Conservation (phyloP, 257 asterid species). For the Avicennia marina region DNA sequence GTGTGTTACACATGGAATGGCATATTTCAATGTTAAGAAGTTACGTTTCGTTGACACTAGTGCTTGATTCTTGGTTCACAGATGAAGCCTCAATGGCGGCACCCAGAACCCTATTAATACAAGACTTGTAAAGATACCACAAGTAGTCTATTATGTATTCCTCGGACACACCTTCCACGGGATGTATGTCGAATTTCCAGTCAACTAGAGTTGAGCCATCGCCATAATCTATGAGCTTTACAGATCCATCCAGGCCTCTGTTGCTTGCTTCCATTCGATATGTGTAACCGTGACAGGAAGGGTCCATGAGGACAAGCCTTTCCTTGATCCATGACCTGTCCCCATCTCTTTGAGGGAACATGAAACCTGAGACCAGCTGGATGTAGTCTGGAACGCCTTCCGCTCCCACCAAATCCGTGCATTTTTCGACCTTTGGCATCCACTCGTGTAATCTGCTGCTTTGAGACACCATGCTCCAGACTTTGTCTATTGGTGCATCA, state of each 20-base stretch:
- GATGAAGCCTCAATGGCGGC: too few species aligned
- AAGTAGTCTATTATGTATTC: too few species aligned
- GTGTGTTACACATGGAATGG: too few species aligned
- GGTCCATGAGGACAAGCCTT: conserved; percentile 33
- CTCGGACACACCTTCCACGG: conserved; percentile 42
- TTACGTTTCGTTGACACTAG: too few species aligned
- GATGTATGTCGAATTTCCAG: conserved; percentile 62
- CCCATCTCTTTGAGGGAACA: conserved; percentile 62
- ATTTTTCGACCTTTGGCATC: conserved; percentile 69
- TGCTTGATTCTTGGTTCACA: too few species aligned
- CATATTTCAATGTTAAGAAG: too few species aligned
- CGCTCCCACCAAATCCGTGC: conserved; percentile 41
- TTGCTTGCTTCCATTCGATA: too few species aligned
- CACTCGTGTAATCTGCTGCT: conserved; percentile 46
- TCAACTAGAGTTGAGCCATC: conserved; percentile 45
- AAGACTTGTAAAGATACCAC: too few species aligned
- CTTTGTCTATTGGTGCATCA: conserved; percentile 44
- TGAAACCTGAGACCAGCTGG: conserved; percentile 67
- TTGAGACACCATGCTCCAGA: too few species aligned
- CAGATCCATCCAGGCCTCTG: conserved; percentile 62
- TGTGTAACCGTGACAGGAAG: too few species aligned
- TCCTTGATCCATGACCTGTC: conserved; percentile 82
- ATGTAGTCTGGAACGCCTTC: conserved; percentile 55
- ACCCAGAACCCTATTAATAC: too few species aligned
- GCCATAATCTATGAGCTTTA: conserved; percentile 39